Conservation (phyloP, 306 rosid species). For the Dryas drummondii region DNA sequence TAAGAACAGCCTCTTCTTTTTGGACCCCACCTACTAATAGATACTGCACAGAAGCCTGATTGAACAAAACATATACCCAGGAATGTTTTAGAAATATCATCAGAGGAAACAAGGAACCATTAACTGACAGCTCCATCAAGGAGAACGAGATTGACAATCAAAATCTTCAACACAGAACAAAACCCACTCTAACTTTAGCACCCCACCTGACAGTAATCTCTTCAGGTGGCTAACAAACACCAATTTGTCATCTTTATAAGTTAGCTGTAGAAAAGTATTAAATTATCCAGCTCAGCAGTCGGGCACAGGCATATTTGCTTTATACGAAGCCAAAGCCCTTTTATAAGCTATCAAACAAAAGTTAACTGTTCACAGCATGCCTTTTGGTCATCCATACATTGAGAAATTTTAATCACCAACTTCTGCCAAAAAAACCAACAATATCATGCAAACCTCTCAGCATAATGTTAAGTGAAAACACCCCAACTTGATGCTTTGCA, state of each 20-base stretch:
- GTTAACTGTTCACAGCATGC: not conserved
- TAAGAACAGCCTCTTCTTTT: conserved; percentile 26
- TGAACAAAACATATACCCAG: conserved; percentile 22
- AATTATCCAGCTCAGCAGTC: not conserved
- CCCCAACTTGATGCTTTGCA: conserved; percentile 16
- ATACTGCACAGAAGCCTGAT: conserved; percentile 22
- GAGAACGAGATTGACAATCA: conserved; percentile 27
- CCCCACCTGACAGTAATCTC: conserved; percentile 30
- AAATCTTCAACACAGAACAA: conserved; percentile 27
- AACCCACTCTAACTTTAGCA: conserved; percentile 29
- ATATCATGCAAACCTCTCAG: conserved; percentile 10
- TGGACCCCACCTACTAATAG: conserved; percentile 20
- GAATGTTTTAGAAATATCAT: conserved; percentile 11
- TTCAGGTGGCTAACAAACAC: conserved; percentile 20
- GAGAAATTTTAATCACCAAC: not conserved
- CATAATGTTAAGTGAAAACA: conserved; percentile 15
- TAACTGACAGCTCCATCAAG: conserved; percentile 34
- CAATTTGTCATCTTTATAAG: conserved; percentile 6
- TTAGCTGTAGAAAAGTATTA: conserved; percentile 23
- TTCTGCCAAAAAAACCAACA: conserved; percentile 1
- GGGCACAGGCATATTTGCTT: too few species aligned
- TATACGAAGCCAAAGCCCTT: not conserved
- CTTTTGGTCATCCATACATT: not conserved
- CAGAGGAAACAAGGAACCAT: conserved; percentile 30
- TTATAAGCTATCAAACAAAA: not conserved